Evolutionary conservation across 352 stramenopile species (phyloP), one percentile per base, ranked within the genome.

Genomic region (Phytophthora agathidicida): DNA sequence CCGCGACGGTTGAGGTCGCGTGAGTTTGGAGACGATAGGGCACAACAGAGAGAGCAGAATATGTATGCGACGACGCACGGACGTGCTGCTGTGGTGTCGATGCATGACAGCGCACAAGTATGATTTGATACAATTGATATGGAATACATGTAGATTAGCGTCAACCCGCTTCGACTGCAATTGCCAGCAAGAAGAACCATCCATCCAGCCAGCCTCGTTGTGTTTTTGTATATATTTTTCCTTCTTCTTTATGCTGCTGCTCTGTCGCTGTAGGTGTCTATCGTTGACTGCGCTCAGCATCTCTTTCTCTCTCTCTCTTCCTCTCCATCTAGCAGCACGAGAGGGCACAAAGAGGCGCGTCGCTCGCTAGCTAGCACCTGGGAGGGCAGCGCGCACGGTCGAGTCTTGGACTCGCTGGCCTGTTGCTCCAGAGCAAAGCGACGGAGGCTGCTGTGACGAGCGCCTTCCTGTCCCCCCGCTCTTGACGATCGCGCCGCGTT

Each of bases 1-100:
- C 70, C 11, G 38, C 60, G 3, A 78, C 58, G 2, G 30, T 83
- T 2, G 75, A 79, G 27, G 70, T 85, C 20, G 70, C 59, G 37
- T 85, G 33, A 80, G 13, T 17, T 33, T 44, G 26, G 17, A 35
- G 5, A 44, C 16, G 16, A 60, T 45, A 52, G 31, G 32, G 44
- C 30, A 45, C 6, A 32, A 49, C 9, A 42, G 10, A 42, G 9
- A 42, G 37, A 37, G 32, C 26, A 51, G 19, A 55, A 31, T 43
- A 53, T 31, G 16, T 43, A 43, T 60, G 32, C 35, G 47, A 28
- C 19, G 31, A 43, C 36, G 38, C n/a, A 7, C 19, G 23, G 42
- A 43, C 27, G 43, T n/a, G n/a, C 6, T 16, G 42, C 27, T 36
- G 27, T 32, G 45, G 45, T 13, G 19, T 30, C n/a, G 31, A 43